Evolutionary conservation across 2,329 filamentous ascomycete genomes (phyloP), one percentile per base, ranked within the genome.

Genomic region (Acarospora socialis): DNA sequence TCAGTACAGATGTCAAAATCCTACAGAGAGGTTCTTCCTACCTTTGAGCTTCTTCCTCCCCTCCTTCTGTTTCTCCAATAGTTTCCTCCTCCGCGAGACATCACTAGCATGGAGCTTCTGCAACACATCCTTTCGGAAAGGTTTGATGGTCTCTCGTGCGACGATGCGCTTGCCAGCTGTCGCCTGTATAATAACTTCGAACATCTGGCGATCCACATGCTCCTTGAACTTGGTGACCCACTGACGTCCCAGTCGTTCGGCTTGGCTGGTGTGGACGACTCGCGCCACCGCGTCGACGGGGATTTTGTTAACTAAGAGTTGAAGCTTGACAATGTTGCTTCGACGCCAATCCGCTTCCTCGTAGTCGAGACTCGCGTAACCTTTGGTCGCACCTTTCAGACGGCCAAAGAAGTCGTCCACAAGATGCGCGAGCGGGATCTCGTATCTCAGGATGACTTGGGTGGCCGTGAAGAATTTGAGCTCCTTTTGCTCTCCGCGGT

Each of bases 391-490:
- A 21, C 84, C 82, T 55, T 98, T 98, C 32, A 98, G 66, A 56
- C 92, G 94, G 32, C 90, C 90, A 53, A 98, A 98, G 50, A 98
- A 78, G 55, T 98, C 90, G 46, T 95, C 90, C 1, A 98, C 90
- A 3, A 98, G 65, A 33, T 93, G 82, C 2, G 84, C 75, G 1
- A 93, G 68, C 0, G 90, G 90, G 1, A 98, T 59, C 32, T 86
- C 73, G 52, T 98, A 98, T 47, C 87, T 87, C 20, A 98, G 62
- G 40, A 98, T 95, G 36, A 95, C 87, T 55, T 98, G 90, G 0
- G 77, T 82, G 2, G 80, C 66, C 8, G 84, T 84, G 58, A 95
- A 94, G 60, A 92, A 95, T 42, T 83, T 82, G 21, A 98, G 62
- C 43, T 80, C 80, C 47, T 80, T 73, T 53, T 98, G 90, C 46